Conservation (phyloP, 352 stramenopile species). For the Sclerospora graminicola region DNA sequence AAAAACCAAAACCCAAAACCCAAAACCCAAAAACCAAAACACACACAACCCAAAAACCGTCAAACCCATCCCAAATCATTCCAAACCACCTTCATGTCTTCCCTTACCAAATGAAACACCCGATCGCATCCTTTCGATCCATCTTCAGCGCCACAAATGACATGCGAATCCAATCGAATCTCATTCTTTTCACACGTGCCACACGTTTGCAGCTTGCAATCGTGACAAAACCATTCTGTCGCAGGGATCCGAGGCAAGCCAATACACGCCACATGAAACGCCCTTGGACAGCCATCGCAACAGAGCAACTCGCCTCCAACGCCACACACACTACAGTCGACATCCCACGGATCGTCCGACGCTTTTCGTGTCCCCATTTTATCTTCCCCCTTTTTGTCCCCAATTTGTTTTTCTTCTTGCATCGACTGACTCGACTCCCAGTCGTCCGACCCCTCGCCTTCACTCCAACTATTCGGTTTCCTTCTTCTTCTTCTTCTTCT, state of each 20-base stretch:
- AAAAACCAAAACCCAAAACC: constrained; percentile 1
- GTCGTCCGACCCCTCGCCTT: too few relatives aligned
- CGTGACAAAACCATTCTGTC: constrained; percentile 84
- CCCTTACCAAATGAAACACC: constrained; percentile 80
- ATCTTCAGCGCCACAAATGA: constrained; percentile 85
- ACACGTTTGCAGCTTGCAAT: constrained; percentile 79
- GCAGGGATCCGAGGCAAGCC: constrained; percentile 47
- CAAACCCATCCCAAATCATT: too few relatives aligned
- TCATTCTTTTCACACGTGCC: constrained; percentile 78
- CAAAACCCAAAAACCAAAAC: neutral
- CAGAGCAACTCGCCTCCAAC: constrained; percentile 80
- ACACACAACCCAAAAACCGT: neutral
- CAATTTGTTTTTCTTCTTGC: too few relatives aligned
- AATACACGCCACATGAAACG: constrained; percentile 88
- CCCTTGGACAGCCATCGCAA: constrained; percentile 87
- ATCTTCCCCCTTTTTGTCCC: too few relatives aligned
- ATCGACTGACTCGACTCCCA: too few relatives aligned
- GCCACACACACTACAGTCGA: constrained; percentile 83
- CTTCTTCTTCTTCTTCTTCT: too few relatives aligned
- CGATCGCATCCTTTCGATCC: constrained; percentile 77
- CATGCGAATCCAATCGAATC: constrained; percentile 82
- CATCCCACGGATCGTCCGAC: constrained; percentile 74
- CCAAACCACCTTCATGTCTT: too few relatives aligned
- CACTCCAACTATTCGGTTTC: too few relatives aligned
- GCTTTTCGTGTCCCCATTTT: too few relatives aligned